phyloP scores from a whole-genome alignment of 345 rosid genomes.

The Acer campestre region DNA sequence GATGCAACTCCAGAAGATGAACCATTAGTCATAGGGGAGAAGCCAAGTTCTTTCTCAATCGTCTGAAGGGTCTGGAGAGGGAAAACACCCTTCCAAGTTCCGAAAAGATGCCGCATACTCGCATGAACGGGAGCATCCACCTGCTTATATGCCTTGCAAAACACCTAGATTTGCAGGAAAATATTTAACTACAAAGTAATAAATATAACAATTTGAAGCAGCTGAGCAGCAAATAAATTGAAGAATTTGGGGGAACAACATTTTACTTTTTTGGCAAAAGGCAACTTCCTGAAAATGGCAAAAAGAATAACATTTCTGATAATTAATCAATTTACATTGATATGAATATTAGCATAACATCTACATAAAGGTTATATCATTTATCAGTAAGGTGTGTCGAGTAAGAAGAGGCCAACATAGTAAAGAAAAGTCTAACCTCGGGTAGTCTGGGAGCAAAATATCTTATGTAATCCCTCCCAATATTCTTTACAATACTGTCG shows the following conservation, averaged over 20 bases:
- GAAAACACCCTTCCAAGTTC: slow-evolving; percentile 99
- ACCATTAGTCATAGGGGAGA: slow-evolving; percentile 64
- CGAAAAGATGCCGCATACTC: slow-evolving; percentile 97
- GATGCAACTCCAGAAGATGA: slow-evolving; percentile 58
- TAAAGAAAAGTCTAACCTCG: slow-evolving; percentile 64
- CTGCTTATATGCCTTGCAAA: slow-evolving; percentile 86
- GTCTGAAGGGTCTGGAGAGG: slow-evolving; percentile 72
- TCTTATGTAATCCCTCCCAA: slow-evolving; percentile 90
- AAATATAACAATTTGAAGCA: slow-evolving; percentile 5
- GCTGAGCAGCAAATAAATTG: not conserved
- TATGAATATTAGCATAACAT: slow-evolving; percentile 4
- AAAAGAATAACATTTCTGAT: not conserved
- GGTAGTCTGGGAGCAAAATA: slow-evolving; percentile 77
- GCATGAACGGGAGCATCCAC: slow-evolving; percentile 76
- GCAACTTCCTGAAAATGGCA: not conserved
- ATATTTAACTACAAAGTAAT: slow-evolving; percentile 10
- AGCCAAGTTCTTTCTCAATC: slow-evolving; percentile 93
- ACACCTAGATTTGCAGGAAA: slow-evolving; percentile 54
- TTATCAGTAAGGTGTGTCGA: slow-evolving; percentile 1
- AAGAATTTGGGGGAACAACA: not conserved
- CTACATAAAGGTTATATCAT: not conserved
- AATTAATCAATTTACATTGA: slow-evolving; percentile 1
- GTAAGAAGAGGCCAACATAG: slow-evolving; percentile 12
- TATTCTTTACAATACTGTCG: slow-evolving; percentile 99
- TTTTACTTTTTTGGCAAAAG: slow-evolving; percentile 2